Conservation (phyloP, 106 monocot species). For the Platanthera guangdongensis region DNA sequence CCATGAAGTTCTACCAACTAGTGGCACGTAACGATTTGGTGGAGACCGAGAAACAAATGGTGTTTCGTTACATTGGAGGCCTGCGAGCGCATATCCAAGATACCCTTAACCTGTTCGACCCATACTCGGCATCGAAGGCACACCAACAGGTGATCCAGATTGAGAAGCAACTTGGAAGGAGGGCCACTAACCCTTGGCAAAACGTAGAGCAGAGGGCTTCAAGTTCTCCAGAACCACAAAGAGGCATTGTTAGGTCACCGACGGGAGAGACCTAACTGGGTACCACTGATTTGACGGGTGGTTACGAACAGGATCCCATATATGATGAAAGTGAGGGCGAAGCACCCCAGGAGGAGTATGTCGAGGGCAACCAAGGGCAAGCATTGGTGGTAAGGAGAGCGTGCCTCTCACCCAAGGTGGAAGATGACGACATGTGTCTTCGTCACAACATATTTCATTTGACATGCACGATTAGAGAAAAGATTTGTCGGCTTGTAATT, state of each 20-base stretch:
- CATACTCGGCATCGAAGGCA: not conserved
- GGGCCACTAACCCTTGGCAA: not conserved
- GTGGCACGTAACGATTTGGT: not conserved
- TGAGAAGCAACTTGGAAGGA: not conserved
- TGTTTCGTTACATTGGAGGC: not conserved
- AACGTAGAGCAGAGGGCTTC: no score
- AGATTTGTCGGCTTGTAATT: conserved; percentile 13
- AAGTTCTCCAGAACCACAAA: not conserved
- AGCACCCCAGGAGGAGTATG: not conserved
- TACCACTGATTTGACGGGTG: not conserved
- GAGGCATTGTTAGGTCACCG: not conserved
- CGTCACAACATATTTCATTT: conserved; percentile 6
- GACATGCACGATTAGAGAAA: conserved; percentile 10
- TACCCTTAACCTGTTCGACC: not conserved
- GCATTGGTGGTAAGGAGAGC: not conserved
- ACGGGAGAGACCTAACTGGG: not conserved
- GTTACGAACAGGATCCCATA: no score
- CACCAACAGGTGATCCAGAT: not conserved
- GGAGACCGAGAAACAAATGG: not conserved
- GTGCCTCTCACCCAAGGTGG: not conserved
- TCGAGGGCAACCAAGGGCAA: not conserved
- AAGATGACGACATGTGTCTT: not conserved
- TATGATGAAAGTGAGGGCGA: not conserved
- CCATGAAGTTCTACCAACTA: conserved; percentile 7
- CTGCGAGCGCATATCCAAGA: not conserved